Evolutionary conservation across 345 rosid species (phyloP), one percentile per base, ranked within the genome.

Genomic region (Bruguiera gymnorhiza): DNA sequence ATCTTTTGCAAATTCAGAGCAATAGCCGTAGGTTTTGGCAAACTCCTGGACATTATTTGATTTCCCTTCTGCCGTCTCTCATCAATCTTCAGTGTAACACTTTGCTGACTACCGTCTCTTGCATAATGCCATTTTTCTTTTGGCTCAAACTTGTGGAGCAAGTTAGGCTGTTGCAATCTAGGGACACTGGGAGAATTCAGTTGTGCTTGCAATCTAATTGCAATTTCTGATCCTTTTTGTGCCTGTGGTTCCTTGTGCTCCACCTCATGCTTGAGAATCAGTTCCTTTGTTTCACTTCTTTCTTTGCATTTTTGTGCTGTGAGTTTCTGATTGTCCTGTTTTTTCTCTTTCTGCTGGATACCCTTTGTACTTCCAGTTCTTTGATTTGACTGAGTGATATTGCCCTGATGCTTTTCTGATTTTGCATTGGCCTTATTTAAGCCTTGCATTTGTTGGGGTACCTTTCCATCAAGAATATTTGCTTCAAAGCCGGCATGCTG

Each of bases 291-390:
- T 43, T 74, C 78, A 27, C 30, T 70, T 69, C 70, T 76, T 60
- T 71, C 84, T 55, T 52, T 19, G 8, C 57, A 75, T 70, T 67
- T 76, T 43, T 78, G 79, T 67, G 75, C 87, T 73, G 74, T 81
- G 51, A 69, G 53, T 63, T 71, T 77, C 30, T 66, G 24, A 58
- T 34, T 71, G 70, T 90, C 83, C 26, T 78, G 78, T 71, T 74
- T 78, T 68, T 67, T 78, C 71, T 78, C 80, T 59, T 65, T 83
- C 61, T 71, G 86, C 66, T 55, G 78, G 57, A 56, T 48, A 27
- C 72, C 75, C 56, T 77, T 83, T 61, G 71, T 77, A 62, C 70
- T 69, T 67, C 70, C 72, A 29, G 21, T 67, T 51, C 53, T 62
- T 39, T 20, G 76, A 53, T 62, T 78, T 52, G 46, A 30, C 20